These are phyloP conservation scores for Rhizophagus sp. DNA, from an alignment of 192 early-diverging fungal species.

Conservation along the genomic window DNA sequence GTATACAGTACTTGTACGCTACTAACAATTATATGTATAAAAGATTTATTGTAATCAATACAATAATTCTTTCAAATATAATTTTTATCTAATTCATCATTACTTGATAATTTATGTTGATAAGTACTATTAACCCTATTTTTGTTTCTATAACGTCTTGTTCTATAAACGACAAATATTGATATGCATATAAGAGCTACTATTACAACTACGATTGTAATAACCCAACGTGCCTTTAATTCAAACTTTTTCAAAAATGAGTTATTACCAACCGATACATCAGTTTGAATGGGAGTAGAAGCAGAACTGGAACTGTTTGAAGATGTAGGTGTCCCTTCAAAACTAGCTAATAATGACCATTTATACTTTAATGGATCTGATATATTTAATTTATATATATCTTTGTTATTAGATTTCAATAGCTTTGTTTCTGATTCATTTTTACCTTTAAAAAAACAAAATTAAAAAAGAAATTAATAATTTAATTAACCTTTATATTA, in stretches of 20 bases:
- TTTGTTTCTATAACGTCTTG: not conserved
- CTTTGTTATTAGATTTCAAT: not conserved
- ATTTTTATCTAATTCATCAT: not conserved
- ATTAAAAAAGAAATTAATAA: not conserved
- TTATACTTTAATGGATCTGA: constrained; percentile 8
- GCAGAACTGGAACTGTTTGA: too few species aligned
- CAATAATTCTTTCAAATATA: too few species aligned
- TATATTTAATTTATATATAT: constrained; percentile 5
- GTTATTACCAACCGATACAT: not conserved
- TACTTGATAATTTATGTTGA: not conserved
- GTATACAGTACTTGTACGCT: too few species aligned
- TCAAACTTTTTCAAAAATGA: not conserved
- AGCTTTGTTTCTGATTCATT: not conserved
- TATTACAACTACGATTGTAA: not conserved
- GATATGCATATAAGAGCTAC: not conserved
- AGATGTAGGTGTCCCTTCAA: not conserved
- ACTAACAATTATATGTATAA: too few species aligned
- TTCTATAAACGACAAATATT: not conserved
- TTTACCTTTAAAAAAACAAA: not conserved
- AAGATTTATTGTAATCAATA: too few species aligned
- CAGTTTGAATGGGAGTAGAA: not conserved
- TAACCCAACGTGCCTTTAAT: not conserved
- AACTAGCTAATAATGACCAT: not conserved
- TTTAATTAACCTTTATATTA: not conserved
- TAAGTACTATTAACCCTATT: not conserved